phyloP scores from a whole-genome alignment of 2,329 filamentous ascomycete species.

The Colletotrichum sojae region DNA sequence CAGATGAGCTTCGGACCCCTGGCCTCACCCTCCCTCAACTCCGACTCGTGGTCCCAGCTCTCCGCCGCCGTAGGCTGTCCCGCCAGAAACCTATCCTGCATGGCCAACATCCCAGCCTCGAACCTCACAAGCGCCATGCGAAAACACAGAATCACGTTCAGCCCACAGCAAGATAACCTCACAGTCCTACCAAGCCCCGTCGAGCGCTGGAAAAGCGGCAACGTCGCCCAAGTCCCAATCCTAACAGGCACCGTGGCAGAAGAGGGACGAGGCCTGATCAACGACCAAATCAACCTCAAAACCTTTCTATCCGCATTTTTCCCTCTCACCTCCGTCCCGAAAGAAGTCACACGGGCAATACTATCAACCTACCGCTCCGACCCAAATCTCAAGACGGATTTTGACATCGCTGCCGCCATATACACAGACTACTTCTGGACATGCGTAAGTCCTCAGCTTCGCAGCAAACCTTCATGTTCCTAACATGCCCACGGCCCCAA shows the following conservation, averaged over 20 bases:
- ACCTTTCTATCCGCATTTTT: conserved; percentile 43
- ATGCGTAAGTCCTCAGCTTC: conserved; percentile 43
- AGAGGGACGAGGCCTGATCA: conserved; percentile 45
- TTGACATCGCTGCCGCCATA: conserved; percentile 46
- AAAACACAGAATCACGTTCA: conserved; percentile 18
- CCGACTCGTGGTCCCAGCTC: conserved; percentile 43
- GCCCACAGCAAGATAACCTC: conserved; percentile 42
- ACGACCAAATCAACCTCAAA: conserved; percentile 42
- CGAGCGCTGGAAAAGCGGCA: conserved; percentile 42
- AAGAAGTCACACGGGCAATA: conserved; percentile 31
- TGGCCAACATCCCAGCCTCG: conserved; percentile 41
- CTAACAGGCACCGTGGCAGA: conserved; percentile 46
- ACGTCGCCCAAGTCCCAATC: conserved; percentile 44
- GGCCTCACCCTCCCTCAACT: conserved; percentile 17
- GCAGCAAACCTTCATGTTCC: not conserved
- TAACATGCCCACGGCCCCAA: conserved; percentile 42
- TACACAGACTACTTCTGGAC: conserved; percentile 47
- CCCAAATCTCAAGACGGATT: conserved; percentile 38
- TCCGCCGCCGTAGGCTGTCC: conserved; percentile 42
- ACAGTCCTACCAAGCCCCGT: conserved; percentile 41
- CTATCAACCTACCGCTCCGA: conserved; percentile 41
- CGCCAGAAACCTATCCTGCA: conserved; percentile 41
- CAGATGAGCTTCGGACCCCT: conserved; percentile 47
- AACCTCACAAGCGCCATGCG: conserved; percentile 41
- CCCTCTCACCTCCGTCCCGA: not conserved